Evolutionary conservation across 768 basidiomycete species (phyloP), one percentile per base, ranked within the genome.

Genomic region (Mycena venus): DNA sequence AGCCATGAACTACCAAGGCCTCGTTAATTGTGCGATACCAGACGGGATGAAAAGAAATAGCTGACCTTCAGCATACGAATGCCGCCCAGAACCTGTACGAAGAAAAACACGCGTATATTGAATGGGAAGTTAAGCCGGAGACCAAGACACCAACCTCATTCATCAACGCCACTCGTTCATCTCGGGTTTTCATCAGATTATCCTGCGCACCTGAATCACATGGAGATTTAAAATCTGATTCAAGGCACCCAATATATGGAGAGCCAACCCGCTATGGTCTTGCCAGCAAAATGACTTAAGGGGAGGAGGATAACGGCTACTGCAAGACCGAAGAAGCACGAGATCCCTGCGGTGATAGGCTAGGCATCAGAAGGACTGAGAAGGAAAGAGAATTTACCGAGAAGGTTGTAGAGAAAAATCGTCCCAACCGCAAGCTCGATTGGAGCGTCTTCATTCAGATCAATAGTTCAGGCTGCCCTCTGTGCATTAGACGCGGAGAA

Each of bases 51-150:
- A 49, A n/a, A 49, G 47, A 36, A 36, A 36, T 36, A 36, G 36
- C 34, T 8, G 56, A 87, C 87, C 80, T 97, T 97, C 75, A 97
- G 90, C 95, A 97, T 97, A 38, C 96, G 90, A 70, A 97, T 97
- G 12, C 90, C 96, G 61, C 95, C 95, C 14, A 97, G 85, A 73
- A 97, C 91, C 93, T 97, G 72, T 23, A 21, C 58, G 11, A 68
- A 11, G 62, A 47, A 70, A 44, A n/a, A 25, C 27, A 6, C 14
- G 42, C 34, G 65, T 23, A 29, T 23, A 34, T 23, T 44, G 23
- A 21, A 59, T 44, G 40, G 17, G 31, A 64, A 42, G 51, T 51
- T 3, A 44, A 38, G 44, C 19, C 68, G 82, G 91, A 70, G 82
- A 91, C 91, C 66, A 90, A 89, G 42, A 90, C 88, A 17, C 90